Base-by-base conservation (phyloP, 2,329 filamentous ascomycete species). In the Xylariaceae sp. region DNA sequence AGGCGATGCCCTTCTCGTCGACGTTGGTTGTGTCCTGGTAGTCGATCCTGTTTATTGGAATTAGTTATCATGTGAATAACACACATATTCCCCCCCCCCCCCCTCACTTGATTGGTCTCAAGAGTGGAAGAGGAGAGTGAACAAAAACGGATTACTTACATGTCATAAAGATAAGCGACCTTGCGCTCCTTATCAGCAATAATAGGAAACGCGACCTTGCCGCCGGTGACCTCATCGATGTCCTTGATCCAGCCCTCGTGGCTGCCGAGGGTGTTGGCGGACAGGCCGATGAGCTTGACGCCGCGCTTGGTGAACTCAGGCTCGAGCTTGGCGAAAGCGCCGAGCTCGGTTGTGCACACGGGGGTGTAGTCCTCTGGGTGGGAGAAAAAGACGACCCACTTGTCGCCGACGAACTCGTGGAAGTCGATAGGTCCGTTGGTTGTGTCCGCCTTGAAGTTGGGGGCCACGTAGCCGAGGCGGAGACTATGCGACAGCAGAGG, bases 291-390 rank as follows among this genome's bases (percentile, higher is more conserved):
- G 72, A 95, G 83, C 80, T 95, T 94, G 61, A 92, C 88, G 54
- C 82, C 83, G 53, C 90, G 83, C 76, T 87, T 88, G 62, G 82
- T 79, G 71, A 96, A 95, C 70, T 95, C 89, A 60, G 83, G 80
- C 74, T 89, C 83, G 53, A 95, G 78, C 72, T 91, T 93, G 58
- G 90, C 87, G 62, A 96, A 94, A 49, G 90, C 90, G 53, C 90
- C 91, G 52, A 96, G 85, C 75, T 96, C 91, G 44, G 90, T 96
- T 54, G 91, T 96, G 79, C 91, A 96, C 49, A 95, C 91, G 44
- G 91, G 91, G 2, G 91, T 95, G 77, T 88, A 95, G 71, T 95
- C 91, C 68, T 85, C 85, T 3, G 88, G 88, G 73, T 92, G 88
- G 23, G 85, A 89, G 76, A 93, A 92, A 58, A 93, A 75, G 55